These are phyloP conservation scores for Symbiodinium natans DNA, from an alignment of 73 alveolate genomes.

Conservation along the genomic window DNA sequence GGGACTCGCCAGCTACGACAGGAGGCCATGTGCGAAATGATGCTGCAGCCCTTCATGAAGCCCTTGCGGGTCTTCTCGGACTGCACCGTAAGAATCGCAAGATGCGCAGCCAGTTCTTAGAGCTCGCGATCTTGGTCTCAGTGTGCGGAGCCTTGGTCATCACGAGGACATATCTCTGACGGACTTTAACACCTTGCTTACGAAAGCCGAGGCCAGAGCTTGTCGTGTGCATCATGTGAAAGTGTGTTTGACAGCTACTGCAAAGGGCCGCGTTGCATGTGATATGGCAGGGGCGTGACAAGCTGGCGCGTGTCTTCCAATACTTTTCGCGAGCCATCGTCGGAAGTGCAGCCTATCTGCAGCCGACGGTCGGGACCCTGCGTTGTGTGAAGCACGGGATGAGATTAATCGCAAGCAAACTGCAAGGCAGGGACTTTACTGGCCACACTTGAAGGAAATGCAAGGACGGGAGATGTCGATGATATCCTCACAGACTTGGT, in stretches of 20 bases:
- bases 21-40: constrained; percentile 92
- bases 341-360: constrained; percentile 47
- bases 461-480: constrained; percentile 20
- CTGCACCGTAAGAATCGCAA: too few relatives aligned
- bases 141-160: too few relatives aligned
- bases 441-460: constrained; percentile 76
- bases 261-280: too few relatives aligned
- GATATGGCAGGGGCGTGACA: constrained; percentile 85
- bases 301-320: constrained; percentile 81
- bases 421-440: constrained; percentile 69
- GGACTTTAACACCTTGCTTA: constrained; percentile 72
- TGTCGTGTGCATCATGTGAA: too few relatives aligned
- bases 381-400: background rate
- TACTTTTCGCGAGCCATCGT: constrained; percentile 59
- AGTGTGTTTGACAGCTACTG: too few relatives aligned
- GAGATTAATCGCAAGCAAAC: too few relatives aligned
- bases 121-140: too few relatives aligned
- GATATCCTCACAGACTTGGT: too few relatives aligned
- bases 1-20: too few relatives aligned
- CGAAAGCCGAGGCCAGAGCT: constrained; percentile 53
- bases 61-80: constrained; percentile 57
- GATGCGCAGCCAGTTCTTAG: too few relatives aligned
- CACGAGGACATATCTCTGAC: constrained; percentile 67
- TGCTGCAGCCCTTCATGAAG: constrained; percentile 89
- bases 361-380: constrained; percentile 50